phyloP scores from a whole-genome alignment of 257 asterid species.

The Solanum corneliomulleri region DNA sequence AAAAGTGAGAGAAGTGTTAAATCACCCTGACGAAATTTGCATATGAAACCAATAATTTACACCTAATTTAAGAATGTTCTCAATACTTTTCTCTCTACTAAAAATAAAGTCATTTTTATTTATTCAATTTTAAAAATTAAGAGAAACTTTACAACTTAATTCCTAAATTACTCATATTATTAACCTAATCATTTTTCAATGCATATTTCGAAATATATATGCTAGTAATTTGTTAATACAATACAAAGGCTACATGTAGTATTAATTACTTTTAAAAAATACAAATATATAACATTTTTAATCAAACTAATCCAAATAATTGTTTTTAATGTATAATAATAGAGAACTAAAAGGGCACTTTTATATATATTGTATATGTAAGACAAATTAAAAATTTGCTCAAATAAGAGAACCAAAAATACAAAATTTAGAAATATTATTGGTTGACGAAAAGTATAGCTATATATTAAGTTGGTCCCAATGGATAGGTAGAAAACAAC shows the following conservation, averaged over 20 bases:
- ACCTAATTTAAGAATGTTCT: too few relatives aligned
- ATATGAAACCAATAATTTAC: too few relatives aligned
- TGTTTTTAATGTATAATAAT: background rate
- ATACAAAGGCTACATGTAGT: background rate
- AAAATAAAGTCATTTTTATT: too few relatives aligned
- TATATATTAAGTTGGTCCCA: constrained; percentile 22
- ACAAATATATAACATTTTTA: background rate
- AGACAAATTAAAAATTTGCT: background rate
- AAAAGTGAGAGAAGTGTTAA: too few relatives aligned
- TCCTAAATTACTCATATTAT: too few relatives aligned
- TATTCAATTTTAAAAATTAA: too few relatives aligned
- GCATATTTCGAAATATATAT: too few relatives aligned
- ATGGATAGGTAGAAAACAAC: constrained; percentile 21
- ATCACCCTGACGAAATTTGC: too few relatives aligned
- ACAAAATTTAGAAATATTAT: background rate
- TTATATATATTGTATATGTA: background rate
- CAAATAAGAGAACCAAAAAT: background rate
- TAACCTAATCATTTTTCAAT: too few relatives aligned
- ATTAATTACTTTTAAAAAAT: background rate
- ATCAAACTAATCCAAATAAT: background rate
- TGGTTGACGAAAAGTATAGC: background rate
- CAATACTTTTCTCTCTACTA: too few relatives aligned
- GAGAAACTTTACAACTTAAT: too few relatives aligned
- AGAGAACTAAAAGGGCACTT: background rate
- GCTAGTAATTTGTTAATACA: background rate